Conservation (phyloP, 106 monocot genomes). For the Allium cepa region DNA sequence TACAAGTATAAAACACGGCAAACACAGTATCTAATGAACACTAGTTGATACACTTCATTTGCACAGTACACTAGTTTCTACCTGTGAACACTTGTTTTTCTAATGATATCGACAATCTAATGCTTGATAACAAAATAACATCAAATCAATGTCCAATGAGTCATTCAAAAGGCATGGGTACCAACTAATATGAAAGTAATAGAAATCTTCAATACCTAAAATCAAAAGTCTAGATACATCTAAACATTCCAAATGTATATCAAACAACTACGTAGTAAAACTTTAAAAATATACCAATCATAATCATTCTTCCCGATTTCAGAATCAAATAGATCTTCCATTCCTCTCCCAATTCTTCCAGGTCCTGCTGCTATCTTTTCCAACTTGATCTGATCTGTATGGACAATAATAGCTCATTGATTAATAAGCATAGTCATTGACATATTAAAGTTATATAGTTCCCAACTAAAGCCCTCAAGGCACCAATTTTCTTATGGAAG, state of each 20-base stretch:
- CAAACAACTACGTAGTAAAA: not conserved
- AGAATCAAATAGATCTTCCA: slow-evolving; percentile 8
- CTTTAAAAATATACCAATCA: not conserved
- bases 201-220: no score
- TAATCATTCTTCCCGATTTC: slow-evolving; percentile 9
- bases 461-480: not conserved
- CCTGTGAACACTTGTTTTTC: no score
- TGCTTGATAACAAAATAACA: no score
- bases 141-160: no score
- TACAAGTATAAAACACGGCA: no score
- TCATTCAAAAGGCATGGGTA: no score
- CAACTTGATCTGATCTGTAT: slow-evolving; percentile 1
- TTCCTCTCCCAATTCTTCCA: slow-evolving; percentile 4
- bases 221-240: not conserved
- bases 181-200: no score
- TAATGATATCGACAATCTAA: no score
- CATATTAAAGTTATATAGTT: not conserved
- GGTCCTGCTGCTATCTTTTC: slow-evolving; percentile 4
- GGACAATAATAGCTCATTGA: no score
- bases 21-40: no score
- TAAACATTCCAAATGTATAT: not conserved
- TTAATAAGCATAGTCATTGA: not conserved
- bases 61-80: no score
- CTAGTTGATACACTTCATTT: no score
- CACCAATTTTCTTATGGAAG: not conserved